Conservation (phyloP, 805 yeast species). For the Candida ovalis region DNA sequence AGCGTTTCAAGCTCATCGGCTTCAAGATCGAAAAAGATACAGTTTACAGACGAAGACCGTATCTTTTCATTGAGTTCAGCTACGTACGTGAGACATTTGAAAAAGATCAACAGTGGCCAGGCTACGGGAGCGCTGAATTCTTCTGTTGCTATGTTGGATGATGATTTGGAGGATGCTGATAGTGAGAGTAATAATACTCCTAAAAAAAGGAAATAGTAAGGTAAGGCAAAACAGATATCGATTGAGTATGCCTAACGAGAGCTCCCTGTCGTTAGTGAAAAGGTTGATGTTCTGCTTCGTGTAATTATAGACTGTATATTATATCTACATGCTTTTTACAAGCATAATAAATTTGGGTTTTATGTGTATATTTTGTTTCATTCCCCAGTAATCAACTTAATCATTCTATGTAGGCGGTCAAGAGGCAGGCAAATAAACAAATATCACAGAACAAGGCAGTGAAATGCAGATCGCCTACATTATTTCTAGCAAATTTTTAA, state of each 20-base stretch:
- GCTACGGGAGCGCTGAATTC: conserved; percentile 13
- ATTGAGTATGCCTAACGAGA: no score
- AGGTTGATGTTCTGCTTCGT: background rate
- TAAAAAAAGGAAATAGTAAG: conserved; percentile 11
- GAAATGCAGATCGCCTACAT: background rate
- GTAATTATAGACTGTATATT: background rate
- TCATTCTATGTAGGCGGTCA: background rate
- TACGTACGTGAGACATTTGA: conserved; percentile 59
- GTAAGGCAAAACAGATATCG: background rate
- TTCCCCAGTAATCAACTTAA: no score
- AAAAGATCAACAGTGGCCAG: conserved; percentile 39
- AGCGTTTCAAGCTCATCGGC: conserved; percentile 23
- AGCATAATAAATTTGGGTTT: background rate
- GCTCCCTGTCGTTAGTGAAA: background rate
- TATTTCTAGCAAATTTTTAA: background rate
- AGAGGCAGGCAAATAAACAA: background rate
- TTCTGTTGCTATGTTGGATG: conserved; percentile 11
- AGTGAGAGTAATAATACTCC: conserved; percentile 19
- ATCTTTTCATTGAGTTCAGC: conserved; percentile 75
- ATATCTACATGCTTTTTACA: background rate
- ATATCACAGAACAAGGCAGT: background rate
- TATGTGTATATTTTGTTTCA: background rate
- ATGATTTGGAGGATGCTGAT: conserved; percentile 21
- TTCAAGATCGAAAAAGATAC: conserved; percentile 43
- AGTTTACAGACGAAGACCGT: conserved; percentile 70